Percentiles rank a stretch among this genome's conserved stretches.
Evolutionary conservation across 202 grass and related monocot genomes (phyloP).

Genomic region (Setaria italica): DNA sequence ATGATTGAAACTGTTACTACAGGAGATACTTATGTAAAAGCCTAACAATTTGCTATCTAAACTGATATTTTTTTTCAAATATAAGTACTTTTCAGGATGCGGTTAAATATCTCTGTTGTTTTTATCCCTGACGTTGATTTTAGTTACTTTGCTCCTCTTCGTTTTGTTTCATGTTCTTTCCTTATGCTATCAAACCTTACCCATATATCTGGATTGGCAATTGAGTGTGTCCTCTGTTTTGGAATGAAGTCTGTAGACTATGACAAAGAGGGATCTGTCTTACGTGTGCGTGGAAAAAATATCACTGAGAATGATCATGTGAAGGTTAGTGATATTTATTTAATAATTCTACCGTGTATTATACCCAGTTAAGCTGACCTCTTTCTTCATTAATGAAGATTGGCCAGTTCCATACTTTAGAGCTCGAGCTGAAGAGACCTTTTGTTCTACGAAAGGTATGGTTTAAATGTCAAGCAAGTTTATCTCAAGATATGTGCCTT

Average conservation of each 20-base stretch:
- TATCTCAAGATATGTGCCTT: slow-evolving; percentile 3
- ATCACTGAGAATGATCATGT: slow-evolving; percentile 88
- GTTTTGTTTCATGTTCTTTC: slow-evolving; percentile 11
- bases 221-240: slow-evolving; percentile 33
- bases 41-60: background rate
- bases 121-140: background rate
- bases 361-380: background rate
- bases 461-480: slow-evolving; percentile 26
- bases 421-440: slow-evolving; percentile 82
- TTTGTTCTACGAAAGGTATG: slow-evolving; percentile 87
- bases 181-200: slow-evolving; percentile 11
- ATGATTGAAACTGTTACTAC: slow-evolving; percentile 4
- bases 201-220: slow-evolving; percentile 31
- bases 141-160: background rate
- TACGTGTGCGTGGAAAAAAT: slow-evolving; percentile 93
- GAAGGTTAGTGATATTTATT: slow-evolving; percentile 60
- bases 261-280: slow-evolving; percentile 85
- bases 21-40: slow-evolving; percentile 9
- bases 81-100: background rate
- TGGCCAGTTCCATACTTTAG: slow-evolving; percentile 93
- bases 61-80: background rate
- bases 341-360: background rate
- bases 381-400: slow-evolving; percentile 53
- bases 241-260: slow-evolving; percentile 78
- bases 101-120: background rate